Base-by-base conservation (phyloP, 495 filamentous ascomycete genomes). In the Xylaria nigripes region DNA sequence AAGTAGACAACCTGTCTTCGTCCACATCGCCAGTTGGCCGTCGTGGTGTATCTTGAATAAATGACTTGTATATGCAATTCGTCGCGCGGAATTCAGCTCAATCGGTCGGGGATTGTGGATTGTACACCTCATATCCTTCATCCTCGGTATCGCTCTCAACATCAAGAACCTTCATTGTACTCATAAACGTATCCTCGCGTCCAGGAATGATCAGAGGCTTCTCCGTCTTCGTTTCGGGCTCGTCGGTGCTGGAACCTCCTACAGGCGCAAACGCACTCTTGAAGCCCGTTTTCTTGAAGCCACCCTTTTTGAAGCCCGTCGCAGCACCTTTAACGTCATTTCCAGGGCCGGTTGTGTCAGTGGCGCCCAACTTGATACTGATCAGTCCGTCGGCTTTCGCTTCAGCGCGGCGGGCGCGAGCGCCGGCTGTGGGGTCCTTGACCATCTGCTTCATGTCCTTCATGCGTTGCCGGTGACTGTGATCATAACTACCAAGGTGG, bases 401-500 rank as follows among this genome's bases (percentile, higher is more conserved):
- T 68, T 90, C 86, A 25, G 85, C 83, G 60, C 81, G 81, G 24
- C 85, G 75, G 8, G 86, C 85, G 59, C 85, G 83, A 44, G 71
- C 72, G 2, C 73, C 69, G 12, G 80, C 78, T 48, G 68, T 68
- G 12, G 81, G 79, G 54, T 83, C 80, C 47, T 77, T 76, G 12
- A 78, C 77, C 70, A 85, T 79, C 58, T 80, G 75, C 66, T 82
- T 82, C 80, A 85, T 81, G 57, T 86, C 81, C 68, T 82, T 82
- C 48, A 84, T 73, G 24, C 77, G 80, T 70, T 85, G 75, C 55
- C 82, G 82, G 65, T 87, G 84, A 49, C 73, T 77, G 69, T 87
- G 84, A 61, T 87, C 84, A 66, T 87, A 87, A 53, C 80, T 84
- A 55, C 74, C 73, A 23, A 86, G 77, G 62, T 87, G 84, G 22